A percentile compares a stretch with the other conserved stretches of the same genome.
phyloP scores from a whole-genome alignment of 78 protist species.

The Goniomonas avonlea region DNA sequence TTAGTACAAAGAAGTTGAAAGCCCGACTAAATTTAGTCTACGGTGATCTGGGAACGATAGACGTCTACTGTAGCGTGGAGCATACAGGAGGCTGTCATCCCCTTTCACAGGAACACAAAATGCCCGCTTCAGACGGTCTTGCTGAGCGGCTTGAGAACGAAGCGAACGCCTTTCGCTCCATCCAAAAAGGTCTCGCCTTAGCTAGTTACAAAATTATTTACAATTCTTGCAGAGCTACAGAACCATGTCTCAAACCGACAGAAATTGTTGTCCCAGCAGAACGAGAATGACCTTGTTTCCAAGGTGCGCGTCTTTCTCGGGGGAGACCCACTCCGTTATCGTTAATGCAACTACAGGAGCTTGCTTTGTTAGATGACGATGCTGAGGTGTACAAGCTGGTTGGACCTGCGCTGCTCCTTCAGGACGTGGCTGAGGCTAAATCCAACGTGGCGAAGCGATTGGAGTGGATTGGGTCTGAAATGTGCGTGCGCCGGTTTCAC shows the following conservation, averaged over 20 bases:
- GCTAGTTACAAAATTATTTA: not conserved
- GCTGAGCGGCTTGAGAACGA: slow-evolving; percentile 9
- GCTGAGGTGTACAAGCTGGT: not conserved
- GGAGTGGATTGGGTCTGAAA: not conserved
- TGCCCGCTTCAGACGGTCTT: no score
- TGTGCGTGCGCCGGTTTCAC: not conserved
- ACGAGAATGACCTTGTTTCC: slow-evolving; percentile 8
- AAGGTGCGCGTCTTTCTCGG: no score
- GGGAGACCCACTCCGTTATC: no score
- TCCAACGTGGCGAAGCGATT: not conserved
- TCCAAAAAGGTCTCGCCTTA: slow-evolving; percentile 9
- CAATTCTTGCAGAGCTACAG: not conserved
- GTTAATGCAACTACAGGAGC: no score
- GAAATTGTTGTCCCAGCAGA: not conserved
- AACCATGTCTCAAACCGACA: not conserved
- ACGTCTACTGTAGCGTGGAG: no score
- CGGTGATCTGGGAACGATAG: no score
- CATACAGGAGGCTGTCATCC: no score
- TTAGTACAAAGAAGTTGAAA: no score
- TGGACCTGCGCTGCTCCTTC: not conserved
- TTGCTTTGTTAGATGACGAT: not conserved
- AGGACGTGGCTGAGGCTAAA: slow-evolving; percentile 5
- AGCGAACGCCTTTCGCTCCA: not conserved
- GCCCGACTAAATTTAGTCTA: no score
- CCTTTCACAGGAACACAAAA: no score